These are phyloP conservation scores for Licmophora abbreviata DNA, from an alignment of 108 stramenopile species.

Conservation along the genomic window DNA sequence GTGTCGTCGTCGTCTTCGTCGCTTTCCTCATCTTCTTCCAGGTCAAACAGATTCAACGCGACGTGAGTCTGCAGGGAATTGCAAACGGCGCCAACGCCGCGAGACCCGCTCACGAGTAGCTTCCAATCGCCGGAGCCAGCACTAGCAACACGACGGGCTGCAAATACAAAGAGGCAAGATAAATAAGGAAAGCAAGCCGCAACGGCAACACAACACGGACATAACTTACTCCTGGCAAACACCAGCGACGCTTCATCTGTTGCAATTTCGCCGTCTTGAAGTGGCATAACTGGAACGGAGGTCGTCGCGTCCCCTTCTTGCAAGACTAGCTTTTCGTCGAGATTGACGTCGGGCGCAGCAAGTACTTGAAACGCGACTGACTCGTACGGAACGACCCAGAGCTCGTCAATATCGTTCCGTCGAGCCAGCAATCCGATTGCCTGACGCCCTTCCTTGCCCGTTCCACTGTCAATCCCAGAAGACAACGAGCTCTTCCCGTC, in stretches of 20 bases:
- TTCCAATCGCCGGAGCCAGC: slow-evolving; percentile 2
- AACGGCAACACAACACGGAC: not conserved
- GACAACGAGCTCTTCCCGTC: slow-evolving; percentile 61
- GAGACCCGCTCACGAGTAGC: slow-evolving; percentile 44
- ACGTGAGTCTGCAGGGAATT: slow-evolving; percentile 9
- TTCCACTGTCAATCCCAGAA: slow-evolving; percentile 38
- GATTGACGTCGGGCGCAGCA: slow-evolving; percentile 7
- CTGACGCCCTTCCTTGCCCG: slow-evolving; percentile 51
- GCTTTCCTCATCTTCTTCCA: slow-evolving; percentile 64
- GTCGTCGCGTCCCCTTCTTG: not conserved
- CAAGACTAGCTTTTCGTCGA: slow-evolving; percentile 1
- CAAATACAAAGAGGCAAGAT: slow-evolving; percentile 1
- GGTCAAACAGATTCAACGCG: slow-evolving; percentile 45
- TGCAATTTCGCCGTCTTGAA: slow-evolving; percentile 2
- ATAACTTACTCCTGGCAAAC: slow-evolving; percentile 14
- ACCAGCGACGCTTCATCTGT: slow-evolving; percentile 2
- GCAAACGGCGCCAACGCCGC: slow-evolving; percentile 53
- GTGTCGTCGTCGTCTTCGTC: slow-evolving; percentile 30
- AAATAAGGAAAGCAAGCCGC: not conserved
- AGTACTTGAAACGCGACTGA: slow-evolving; percentile 28
- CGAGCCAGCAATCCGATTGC: slow-evolving; percentile 41
- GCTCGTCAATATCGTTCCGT: slow-evolving; percentile 16
- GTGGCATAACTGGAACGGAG: slow-evolving; percentile 1
- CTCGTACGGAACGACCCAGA: slow-evolving; percentile 56
- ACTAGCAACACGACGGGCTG: slow-evolving; percentile 16